phyloP scores from a whole-genome alignment of 352 stramenopile species.

The Phytophthora colocasiae region DNA sequence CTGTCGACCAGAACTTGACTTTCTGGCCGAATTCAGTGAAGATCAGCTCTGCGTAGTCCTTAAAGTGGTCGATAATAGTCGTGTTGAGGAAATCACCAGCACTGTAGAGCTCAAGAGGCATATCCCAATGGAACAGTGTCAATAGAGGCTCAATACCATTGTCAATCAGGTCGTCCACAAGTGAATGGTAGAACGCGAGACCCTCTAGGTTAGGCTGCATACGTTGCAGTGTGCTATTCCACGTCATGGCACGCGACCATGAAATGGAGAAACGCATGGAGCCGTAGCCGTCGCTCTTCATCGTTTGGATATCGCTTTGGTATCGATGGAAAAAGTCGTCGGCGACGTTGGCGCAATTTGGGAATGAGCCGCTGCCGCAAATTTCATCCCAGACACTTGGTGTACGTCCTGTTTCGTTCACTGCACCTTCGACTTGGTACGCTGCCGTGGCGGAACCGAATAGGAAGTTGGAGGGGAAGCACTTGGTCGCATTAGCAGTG shows the following conservation, averaged over 20 bases:
- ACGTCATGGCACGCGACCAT: neutral
- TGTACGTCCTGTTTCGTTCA: neutral
- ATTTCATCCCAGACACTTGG: neutral
- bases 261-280: neutral
- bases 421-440: neutral
- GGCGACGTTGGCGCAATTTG: neutral
- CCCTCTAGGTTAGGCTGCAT: neutral
- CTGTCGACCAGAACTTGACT: constrained; percentile 93
- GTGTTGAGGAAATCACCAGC: constrained; percentile 39
- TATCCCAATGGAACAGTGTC: constrained; percentile 28
- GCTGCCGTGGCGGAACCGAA: neutral
- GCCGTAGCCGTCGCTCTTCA: neutral
- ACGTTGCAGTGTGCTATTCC: neutral
- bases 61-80: constrained; percentile 69
- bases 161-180: neutral
- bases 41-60: constrained; percentile 90
- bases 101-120: constrained; percentile 28
- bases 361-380: neutral
- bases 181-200: neutral
- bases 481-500: neutral
- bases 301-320: neutral
- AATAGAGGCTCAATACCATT: neutral
- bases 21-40: constrained; percentile 92
- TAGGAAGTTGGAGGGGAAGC: neutral
- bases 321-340: neutral